Percentiles rank a stretch among this genome's conserved stretches.
Evolutionary conservation across 2,329 filamentous ascomycete species (phyloP).

Genomic region (Rutstroemia sydowiana): DNA sequence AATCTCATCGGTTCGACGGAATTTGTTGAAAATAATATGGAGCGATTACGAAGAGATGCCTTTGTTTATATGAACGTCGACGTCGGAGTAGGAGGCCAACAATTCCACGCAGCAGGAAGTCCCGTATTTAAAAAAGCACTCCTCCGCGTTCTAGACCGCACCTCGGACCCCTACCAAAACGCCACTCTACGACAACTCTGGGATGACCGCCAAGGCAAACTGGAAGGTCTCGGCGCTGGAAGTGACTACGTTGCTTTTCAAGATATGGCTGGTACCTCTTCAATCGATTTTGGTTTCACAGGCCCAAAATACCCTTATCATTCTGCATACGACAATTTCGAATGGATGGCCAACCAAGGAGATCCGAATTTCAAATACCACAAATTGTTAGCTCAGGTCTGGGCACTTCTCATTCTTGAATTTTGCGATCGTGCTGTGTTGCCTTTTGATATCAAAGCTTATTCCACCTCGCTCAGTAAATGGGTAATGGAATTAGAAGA

Average conservation of each 20-base stretch:
- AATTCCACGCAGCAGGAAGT: slow-evolving; percentile 72
- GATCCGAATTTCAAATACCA: slow-evolving; percentile 84
- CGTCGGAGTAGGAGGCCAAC: slow-evolving; percentile 65
- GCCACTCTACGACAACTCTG: slow-evolving; percentile 68
- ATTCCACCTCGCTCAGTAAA: slow-evolving; percentile 55
- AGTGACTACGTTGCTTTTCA: slow-evolving; percentile 90
- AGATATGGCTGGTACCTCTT: slow-evolving; percentile 81
- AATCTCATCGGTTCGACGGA: slow-evolving; percentile 93
- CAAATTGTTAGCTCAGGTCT: slow-evolving; percentile 67
- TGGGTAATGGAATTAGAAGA: slow-evolving; percentile 62
- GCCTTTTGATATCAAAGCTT: slow-evolving; percentile 72
- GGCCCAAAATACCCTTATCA: slow-evolving; percentile 63
- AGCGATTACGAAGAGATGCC: slow-evolving; percentile 63
- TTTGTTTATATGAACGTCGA: slow-evolving; percentile 91
- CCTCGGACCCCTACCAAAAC: slow-evolving; percentile 66
- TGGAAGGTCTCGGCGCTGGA: slow-evolving; percentile 64
- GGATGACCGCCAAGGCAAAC: slow-evolving; percentile 52
- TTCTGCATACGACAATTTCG: slow-evolving; percentile 83
- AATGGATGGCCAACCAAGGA: slow-evolving; percentile 72
- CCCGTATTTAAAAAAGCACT: slow-evolving; percentile 72
- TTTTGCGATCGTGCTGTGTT: slow-evolving; percentile 73
- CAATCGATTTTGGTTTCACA: slow-evolving; percentile 72
- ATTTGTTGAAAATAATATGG: slow-evolving; percentile 79
- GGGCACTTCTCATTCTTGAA: slow-evolving; percentile 77
- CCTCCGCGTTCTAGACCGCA: slow-evolving; percentile 63